These are phyloP conservation scores for Thraustochytrium sp. DNA, from an alignment of 352 stramenopile genomes.

Conservation along the genomic window DNA sequence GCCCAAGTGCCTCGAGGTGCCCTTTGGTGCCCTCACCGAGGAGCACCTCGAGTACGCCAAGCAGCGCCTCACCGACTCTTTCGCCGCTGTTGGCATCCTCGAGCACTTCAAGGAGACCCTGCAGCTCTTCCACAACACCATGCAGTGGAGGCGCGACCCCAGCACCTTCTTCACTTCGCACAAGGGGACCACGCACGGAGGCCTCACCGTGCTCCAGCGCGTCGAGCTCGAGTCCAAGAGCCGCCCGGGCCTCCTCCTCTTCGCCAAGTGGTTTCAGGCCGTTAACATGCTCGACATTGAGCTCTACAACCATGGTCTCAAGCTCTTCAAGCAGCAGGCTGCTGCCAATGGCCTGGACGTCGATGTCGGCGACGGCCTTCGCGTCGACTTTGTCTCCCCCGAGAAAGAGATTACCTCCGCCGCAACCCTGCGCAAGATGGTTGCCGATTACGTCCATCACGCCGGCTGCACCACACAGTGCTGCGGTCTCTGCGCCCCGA, in stretches of 20 bases:
- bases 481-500: background rate
- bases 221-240: background rate
- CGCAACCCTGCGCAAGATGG: background rate
- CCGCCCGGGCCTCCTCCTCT: background rate
- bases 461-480: background rate
- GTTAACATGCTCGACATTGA: constrained; percentile 7
- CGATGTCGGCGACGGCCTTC: background rate
- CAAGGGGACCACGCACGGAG: background rate
- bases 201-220: background rate
- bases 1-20: background rate
- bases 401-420: background rate
- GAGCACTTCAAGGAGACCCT: constrained; percentile 25
- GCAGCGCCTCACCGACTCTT: background rate
- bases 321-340: background rate
- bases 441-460: background rate
- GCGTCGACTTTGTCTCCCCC: background rate
- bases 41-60: constrained; percentile 21
- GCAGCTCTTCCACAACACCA: background rate
- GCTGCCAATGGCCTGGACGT: background rate
- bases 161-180: background rate
- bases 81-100: constrained; percentile 16
- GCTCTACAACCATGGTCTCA: background rate
- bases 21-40: background rate
- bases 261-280: constrained; percentile 6
- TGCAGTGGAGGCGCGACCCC: background rate